phyloP scores from a whole-genome alignment of 257 asterid species.

The Handroanthus guayacan region DNA sequence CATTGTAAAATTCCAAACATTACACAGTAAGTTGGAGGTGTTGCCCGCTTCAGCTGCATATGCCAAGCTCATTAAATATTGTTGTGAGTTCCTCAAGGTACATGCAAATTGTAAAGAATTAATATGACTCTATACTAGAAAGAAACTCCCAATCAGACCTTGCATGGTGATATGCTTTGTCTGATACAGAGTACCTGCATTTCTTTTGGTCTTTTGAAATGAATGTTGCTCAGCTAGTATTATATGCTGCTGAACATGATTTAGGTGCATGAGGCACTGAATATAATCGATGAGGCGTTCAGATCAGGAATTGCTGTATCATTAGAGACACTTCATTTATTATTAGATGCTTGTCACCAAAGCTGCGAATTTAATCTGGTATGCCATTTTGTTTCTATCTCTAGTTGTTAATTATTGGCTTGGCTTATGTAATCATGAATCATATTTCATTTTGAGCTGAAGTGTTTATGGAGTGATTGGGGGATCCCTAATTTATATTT shows the following conservation, averaged over 20 bases:
- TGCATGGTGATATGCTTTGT: slow-evolving; percentile 27
- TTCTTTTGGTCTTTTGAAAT: slow-evolving; percentile 18
- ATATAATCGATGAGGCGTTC: slow-evolving; percentile 61
- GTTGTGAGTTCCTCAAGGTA: slow-evolving; percentile 75
- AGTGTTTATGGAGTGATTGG: slow-evolving; percentile 12
- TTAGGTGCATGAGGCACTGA: slow-evolving; percentile 84
- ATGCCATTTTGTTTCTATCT: slow-evolving; percentile 37
- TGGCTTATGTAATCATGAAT: slow-evolving; percentile 19
- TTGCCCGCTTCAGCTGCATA: slow-evolving; percentile 64
- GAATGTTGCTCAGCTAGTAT: slow-evolving; percentile 7
- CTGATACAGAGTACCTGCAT: slow-evolving; percentile 20
- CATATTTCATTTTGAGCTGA: slow-evolving; percentile 29
- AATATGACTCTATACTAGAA: slow-evolving; percentile 17
- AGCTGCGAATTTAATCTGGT: slow-evolving; percentile 88
- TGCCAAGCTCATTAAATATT: slow-evolving; percentile 63
- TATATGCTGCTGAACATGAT: slow-evolving; percentile 33
- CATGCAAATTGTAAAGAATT: slow-evolving; percentile 29
- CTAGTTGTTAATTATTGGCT: slow-evolving; percentile 26
- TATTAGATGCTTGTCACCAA: slow-evolving; percentile 72
- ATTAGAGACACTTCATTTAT: slow-evolving; percentile 56
- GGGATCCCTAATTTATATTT: neutral
- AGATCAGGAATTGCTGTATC: slow-evolving; percentile 59
- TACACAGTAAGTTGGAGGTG: slow-evolving; percentile 66
- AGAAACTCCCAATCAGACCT: slow-evolving; percentile 26
- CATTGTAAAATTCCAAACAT: slow-evolving; percentile 51